Base-by-base conservation (phyloP, 192 early-diverging fungal genomes). In the Coemansia sp. region DNA sequence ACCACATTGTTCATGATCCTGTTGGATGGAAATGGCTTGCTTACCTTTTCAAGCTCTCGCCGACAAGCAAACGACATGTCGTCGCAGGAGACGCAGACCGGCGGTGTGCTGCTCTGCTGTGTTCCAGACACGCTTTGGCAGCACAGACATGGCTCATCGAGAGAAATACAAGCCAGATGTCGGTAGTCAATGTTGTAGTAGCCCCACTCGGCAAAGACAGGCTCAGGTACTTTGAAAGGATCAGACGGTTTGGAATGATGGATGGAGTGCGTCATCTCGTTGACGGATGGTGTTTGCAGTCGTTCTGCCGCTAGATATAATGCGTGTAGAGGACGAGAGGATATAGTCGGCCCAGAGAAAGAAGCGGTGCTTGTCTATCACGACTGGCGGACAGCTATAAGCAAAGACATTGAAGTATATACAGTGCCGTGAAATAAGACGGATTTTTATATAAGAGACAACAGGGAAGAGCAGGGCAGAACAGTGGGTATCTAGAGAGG, bases 201-300 rank as follows among this genome's bases (percentile, higher is more conserved):
- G 37, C 64, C 44, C 79, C 79, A 82, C 57, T 82, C 79, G 48
- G 79, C 68, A 68, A 82, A 77, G 47, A 59, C 69, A 21, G 74
- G 79, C 57, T 71, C 75, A 9, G 71, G 64, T 21, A 70, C 54
- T 50, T 50, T 71, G 59, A 69, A 75, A 9, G 66, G 37, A 56
- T 72, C 65, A 16, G 54, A 18, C 45, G 53, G 64, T 26, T 39
- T 5, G 10, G n/a, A 11, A n/a, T n/a, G n/a, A 38, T 19, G 32
- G 48, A 54, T 18, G 64, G 11, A 10, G 18, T 59, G 57, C 16
- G 37, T 41, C 57, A 40, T 59, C 57, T 59, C 39, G 57, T 43
- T 18, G 41, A 13, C 9, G 59, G 40, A 61, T 32, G 32, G 0
- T 32, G 32, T 4, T 32, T 32, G 32, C 32, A 32, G 32, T 32